These are phyloP conservation scores for Cardamine resedifolia DNA, from an alignment of 345 rosid species.

Conservation along the genomic window DNA sequence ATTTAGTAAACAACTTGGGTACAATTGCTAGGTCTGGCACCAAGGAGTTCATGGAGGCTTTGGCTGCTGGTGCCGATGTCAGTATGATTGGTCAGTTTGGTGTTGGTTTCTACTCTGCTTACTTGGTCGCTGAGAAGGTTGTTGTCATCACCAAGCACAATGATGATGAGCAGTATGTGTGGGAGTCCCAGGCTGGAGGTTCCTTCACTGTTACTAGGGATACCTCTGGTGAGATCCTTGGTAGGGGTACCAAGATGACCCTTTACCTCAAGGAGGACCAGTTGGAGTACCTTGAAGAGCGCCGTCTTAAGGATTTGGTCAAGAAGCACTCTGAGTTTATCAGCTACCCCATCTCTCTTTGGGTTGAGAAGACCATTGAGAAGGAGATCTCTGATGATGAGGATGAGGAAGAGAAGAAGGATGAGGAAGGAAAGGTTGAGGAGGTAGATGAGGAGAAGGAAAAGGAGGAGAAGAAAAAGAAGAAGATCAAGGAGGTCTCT, in stretches of 20 bases:
- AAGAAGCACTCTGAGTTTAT: constrained; percentile 93
- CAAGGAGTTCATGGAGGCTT: constrained; percentile 87
- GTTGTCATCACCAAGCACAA: constrained; percentile 76
- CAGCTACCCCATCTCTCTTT: constrained; percentile 79
- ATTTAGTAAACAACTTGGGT: constrained; percentile 88
- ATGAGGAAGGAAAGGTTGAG: constrained; percentile 76
- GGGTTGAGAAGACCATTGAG: constrained; percentile 88
- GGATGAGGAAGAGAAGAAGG: constrained; percentile 74
- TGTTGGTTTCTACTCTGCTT: constrained; percentile 85
- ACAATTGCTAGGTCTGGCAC: constrained; percentile 90
- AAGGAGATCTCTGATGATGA: constrained; percentile 87
- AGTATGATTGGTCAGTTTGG: constrained; percentile 92
- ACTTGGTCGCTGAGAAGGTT: constrained; percentile 81
- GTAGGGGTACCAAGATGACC: constrained; percentile 77
- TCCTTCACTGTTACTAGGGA: constrained; percentile 82
- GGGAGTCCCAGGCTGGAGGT: constrained; percentile 96
- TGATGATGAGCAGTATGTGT: constrained; percentile 79
- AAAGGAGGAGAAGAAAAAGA: constrained; percentile 73
- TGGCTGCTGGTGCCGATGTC: constrained; percentile 88
- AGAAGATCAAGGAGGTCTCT: constrained; percentile 83
- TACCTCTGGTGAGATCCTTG: constrained; percentile 62
- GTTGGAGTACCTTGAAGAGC: constrained; percentile 88
- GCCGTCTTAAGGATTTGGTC: constrained; percentile 72
- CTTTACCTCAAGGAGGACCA: constrained; percentile 83
- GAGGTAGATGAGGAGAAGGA: constrained; percentile 74